These are phyloP conservation scores for Blastobotrys americana DNA, from an alignment of 805 yeast species.

Conservation along the genomic window DNA sequence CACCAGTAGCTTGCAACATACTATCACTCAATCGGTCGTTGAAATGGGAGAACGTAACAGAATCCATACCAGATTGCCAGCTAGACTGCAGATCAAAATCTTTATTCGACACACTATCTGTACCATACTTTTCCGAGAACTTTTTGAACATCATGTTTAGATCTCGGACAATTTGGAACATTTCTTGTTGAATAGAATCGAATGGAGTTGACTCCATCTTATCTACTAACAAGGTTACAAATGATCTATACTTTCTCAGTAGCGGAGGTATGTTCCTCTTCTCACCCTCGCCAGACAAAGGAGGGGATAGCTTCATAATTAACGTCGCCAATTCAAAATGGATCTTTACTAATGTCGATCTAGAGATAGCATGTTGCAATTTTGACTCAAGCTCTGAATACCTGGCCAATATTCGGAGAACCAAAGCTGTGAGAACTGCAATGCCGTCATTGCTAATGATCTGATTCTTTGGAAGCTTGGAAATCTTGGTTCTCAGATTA, in stretches of 20 bases:
- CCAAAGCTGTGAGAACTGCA: slow-evolving; percentile 26
- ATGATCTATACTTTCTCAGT: slow-evolving; percentile 21
- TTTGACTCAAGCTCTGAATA: slow-evolving; percentile 24
- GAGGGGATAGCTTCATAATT: slow-evolving; percentile 12
- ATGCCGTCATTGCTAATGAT: slow-evolving; percentile 23
- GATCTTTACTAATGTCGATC: slow-evolving; percentile 27
- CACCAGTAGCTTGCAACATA: too few relatives aligned
- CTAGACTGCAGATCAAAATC: too few relatives aligned
- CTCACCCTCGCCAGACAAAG: slow-evolving; percentile 4
- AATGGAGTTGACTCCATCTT: slow-evolving; percentile 26
- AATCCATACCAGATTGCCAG: too few relatives aligned
- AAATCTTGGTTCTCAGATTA: slow-evolving; percentile 24
- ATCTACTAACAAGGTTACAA: slow-evolving; percentile 23
- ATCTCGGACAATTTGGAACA: slow-evolving; percentile 27
- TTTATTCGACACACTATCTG: too few relatives aligned
- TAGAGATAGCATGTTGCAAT: slow-evolving; percentile 26
- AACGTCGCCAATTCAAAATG: slow-evolving; percentile 25
- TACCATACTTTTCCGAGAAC: slow-evolving; percentile 11
- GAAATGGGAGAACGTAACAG: too few relatives aligned
- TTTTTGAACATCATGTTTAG: slow-evolving; percentile 25
- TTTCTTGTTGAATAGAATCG: slow-evolving; percentile 24
- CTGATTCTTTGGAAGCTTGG: slow-evolving; percentile 9
- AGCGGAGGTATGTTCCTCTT: slow-evolving; percentile 10
- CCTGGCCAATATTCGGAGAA: slow-evolving; percentile 23
- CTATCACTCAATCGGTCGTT: too few relatives aligned